Evolutionary conservation across 2,329 filamentous ascomycete genomes (phyloP).

Genomic region (Pyrenophora seminiperda): DNA sequence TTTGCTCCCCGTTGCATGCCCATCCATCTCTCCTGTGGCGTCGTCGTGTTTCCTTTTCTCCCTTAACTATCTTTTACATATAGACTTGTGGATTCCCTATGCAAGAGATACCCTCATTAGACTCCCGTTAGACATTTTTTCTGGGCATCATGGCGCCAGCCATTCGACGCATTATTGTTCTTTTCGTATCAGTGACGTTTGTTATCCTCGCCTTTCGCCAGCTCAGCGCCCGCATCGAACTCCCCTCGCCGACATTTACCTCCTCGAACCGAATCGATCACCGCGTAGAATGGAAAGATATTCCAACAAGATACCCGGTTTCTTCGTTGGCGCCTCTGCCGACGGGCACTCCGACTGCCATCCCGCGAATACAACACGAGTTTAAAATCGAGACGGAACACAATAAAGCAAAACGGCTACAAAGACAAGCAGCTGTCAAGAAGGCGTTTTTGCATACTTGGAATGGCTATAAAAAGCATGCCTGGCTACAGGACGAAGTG

Average conservation of each 20-base stretch:
- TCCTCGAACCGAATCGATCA: constrained; percentile 34
- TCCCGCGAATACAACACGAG: constrained; percentile 47
- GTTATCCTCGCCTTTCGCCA: constrained; percentile 41
- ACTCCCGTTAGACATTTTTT: constrained; percentile 3
- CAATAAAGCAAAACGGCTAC: constrained; percentile 37
- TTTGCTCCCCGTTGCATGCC: constrained; percentile 2
- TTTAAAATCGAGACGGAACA: constrained; percentile 44
- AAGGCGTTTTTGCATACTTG: constrained; percentile 49
- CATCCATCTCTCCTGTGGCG: neutral
- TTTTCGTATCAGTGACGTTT: constrained; percentile 34
- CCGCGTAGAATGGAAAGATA: constrained; percentile 43
- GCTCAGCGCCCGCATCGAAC: constrained; percentile 23
- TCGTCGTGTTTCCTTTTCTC: neutral
- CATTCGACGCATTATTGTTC: constrained; percentile 37
- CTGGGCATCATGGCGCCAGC: constrained; percentile 32
- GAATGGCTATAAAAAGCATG: constrained; percentile 58
- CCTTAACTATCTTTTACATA: neutral
- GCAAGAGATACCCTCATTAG: constrained; percentile 5
- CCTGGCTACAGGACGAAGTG: constrained; percentile 61
- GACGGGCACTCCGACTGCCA: constrained; percentile 31
- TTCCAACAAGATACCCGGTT: constrained; percentile 40
- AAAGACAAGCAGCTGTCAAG: constrained; percentile 44
- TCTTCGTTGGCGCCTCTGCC: constrained; percentile 41
- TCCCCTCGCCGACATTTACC: constrained; percentile 29
- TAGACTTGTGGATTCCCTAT: constrained; percentile 1